Evolutionary conservation across 768 basidiomycete species (phyloP).

Genomic region (Collybia sp.): DNA sequence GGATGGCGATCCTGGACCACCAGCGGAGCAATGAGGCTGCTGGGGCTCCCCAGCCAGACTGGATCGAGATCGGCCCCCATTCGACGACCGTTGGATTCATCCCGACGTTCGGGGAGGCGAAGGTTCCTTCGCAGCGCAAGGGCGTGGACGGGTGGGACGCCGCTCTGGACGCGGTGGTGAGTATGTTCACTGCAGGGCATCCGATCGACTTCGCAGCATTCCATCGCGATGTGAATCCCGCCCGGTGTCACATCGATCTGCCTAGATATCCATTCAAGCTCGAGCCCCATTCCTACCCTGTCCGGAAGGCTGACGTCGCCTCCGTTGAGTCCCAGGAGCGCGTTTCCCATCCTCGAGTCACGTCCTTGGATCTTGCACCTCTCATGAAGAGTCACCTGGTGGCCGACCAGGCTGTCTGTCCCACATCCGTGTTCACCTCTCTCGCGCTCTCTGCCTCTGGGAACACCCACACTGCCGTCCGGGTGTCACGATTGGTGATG

Average conservation of each 20-base stretch:
- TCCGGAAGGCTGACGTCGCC: neutral
- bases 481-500: neutral
- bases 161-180: neutral
- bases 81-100: slow-evolving; percentile 3
- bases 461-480: neutral
- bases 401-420: neutral
- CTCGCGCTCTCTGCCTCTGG: neutral
- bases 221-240: slow-evolving; percentile 4
- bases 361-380: neutral
- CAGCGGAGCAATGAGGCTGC: neutral
- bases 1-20: slow-evolving; percentile 1
- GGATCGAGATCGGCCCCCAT: slow-evolving; percentile 4
- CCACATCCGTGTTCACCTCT: neutral
- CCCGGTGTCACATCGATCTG: slow-evolving; percentile 1
- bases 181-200: slow-evolving; percentile 1
- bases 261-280: slow-evolving; percentile 1
- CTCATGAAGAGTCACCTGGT: neutral
- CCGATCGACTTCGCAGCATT: neutral
- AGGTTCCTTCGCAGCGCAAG: slow-evolving; percentile 2
- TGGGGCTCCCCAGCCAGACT: slow-evolving; percentile 1
- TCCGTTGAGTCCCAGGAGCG: neutral
- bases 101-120: neutral
- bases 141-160: slow-evolving; percentile 1
- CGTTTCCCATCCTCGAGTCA: neutral
- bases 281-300: slow-evolving; percentile 3